These are phyloP conservation scores for Moricandia arvensis DNA, from an alignment of 345 rosid species.

Conservation along the genomic window DNA sequence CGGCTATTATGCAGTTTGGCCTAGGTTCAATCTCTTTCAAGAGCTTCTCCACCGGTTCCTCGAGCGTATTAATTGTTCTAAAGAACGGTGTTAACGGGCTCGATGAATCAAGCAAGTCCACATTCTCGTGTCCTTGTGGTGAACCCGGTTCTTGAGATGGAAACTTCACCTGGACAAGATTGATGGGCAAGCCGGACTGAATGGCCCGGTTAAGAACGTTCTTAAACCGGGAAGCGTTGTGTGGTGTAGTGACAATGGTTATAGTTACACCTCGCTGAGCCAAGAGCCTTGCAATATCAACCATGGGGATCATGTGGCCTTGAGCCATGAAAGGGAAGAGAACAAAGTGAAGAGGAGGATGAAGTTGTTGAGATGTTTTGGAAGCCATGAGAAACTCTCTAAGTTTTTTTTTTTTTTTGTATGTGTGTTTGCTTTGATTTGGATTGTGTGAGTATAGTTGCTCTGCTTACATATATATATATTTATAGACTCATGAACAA, in stretches of 20 bases:
- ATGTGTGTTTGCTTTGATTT: background rate
- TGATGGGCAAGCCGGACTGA: slow-evolving; percentile 36
- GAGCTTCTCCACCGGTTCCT: slow-evolving; percentile 37
- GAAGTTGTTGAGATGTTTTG: slow-evolving; percentile 2
- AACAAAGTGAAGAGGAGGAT: slow-evolving; percentile 45
- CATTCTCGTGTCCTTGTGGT: slow-evolving; percentile 34
- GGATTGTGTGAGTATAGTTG: background rate
- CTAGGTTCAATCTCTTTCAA: slow-evolving; percentile 37
- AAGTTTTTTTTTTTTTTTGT: background rate
- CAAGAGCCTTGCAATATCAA: slow-evolving; percentile 46
- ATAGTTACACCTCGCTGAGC: slow-evolving; percentile 42
- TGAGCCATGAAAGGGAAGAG: slow-evolving; percentile 48
- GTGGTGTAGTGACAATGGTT: slow-evolving; percentile 51
- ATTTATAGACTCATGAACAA: background rate
- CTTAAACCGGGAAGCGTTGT: slow-evolving; percentile 37
- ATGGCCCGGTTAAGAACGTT: slow-evolving; percentile 29
- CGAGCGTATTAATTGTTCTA: slow-evolving; percentile 4
- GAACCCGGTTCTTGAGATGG: slow-evolving; percentile 31
- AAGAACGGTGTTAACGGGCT: slow-evolving; percentile 11
- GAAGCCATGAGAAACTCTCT: slow-evolving; percentile 22
- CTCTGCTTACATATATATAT: background rate
- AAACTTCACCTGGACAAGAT: slow-evolving; percentile 17
- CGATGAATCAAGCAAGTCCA: slow-evolving; percentile 30
- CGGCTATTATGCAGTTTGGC: slow-evolving; percentile 57
- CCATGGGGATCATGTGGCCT: slow-evolving; percentile 49